These are phyloP conservation scores for Helenozyma baotianmanensis DNA, from an alignment of 805 yeast genomes.

Conservation along the genomic window DNA sequence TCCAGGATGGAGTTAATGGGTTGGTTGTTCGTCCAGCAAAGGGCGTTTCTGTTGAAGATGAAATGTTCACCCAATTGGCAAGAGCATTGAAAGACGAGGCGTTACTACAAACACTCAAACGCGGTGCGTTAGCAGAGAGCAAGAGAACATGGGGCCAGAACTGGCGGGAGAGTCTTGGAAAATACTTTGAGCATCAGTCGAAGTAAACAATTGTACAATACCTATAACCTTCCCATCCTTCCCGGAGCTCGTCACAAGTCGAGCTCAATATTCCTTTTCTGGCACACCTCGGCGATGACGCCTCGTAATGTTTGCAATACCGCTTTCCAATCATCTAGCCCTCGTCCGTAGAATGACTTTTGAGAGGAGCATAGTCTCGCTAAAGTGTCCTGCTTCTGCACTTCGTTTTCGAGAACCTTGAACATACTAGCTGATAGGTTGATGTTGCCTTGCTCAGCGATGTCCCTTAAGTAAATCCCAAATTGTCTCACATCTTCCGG, in stretches of 20 bases:
- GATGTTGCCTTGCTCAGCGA: slow-evolving; percentile 4
- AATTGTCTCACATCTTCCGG: slow-evolving; percentile 12
- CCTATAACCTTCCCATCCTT: neutral
- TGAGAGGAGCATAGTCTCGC: slow-evolving; percentile 5
- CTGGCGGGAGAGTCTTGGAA: slow-evolving; percentile 44
- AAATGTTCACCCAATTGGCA: too few species aligned
- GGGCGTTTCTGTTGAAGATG: too few species aligned
- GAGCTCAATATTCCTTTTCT: slow-evolving; percentile 4
- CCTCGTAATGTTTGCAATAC: slow-evolving; percentile 4
- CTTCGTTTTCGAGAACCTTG: slow-evolving; percentile 1
- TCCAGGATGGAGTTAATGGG: slow-evolving; percentile 68
- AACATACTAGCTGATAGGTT: slow-evolving; percentile 6
- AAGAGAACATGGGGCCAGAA: slow-evolving; percentile 65
- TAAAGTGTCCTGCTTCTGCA: slow-evolving; percentile 4
- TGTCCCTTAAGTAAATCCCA: slow-evolving; percentile 2
- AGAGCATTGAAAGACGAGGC: slow-evolving; percentile 25
- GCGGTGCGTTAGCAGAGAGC: slow-evolving; percentile 76
- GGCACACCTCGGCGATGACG: slow-evolving; percentile 4
- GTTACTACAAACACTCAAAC: slow-evolving; percentile 40
- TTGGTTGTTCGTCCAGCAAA: too few species aligned
- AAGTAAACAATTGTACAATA: slow-evolving; percentile 24
- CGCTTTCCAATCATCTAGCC: slow-evolving; percentile 19
- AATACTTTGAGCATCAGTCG: too few species aligned
- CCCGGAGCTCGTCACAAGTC: neutral
- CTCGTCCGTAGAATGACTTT: slow-evolving; percentile 2